Base-by-base conservation (phyloP, 345 rosid species). In the Eucalyptus sp. region DNA sequence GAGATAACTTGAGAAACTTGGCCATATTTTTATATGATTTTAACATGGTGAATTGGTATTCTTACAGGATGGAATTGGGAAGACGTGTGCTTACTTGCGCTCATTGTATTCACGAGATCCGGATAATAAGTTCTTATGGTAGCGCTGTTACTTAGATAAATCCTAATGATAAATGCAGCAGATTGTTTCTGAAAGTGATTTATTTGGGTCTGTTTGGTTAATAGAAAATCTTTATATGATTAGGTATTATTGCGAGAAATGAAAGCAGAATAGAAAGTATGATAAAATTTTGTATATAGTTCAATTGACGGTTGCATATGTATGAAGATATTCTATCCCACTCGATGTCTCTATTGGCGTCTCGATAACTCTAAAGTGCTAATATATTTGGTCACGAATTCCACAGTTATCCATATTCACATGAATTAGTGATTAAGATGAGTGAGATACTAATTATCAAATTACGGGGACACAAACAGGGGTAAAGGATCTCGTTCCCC, bases 271-370 rank as follows among this genome's bases (percentile, higher is more conserved):
- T 11, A 37, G 27, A 10, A 71, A 71, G 46, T 17, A 37, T 0
- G 46, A 71, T 5, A 37, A 71, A 37, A 10, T 10, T 37, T 37
- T 37, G 14, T 41, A 37, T 18, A 18, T 37, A 3, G 22, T 71
- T 37, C 46, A 71, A 10, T 6, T 33, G 43, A 54, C 0, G 44
- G 25, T 17, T 6, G 44, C 44, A 5, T 33, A 18, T 8, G 46
- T 10, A 8, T 37, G 5, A 41, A 71, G 25, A 33, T 33, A 16
- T 3, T 71, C 4, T 9, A 3, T 33, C 3, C 0, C 2, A 9
- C 7, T 0, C 1, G 13, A 33, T 71, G 10, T 33, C 44, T 17
- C 3, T 37, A 33, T 16, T 16, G 20, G 22, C 1, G 0, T 31
- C 7, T 68, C 12, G 3, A 18, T 68, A 68, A 33, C 0, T 31